Percentiles rank a stretch among this genome's conserved stretches.
phyloP scores from a whole-genome alignment of 768 basidiomycete genomes.

The Suillus cothurnatus region DNA sequence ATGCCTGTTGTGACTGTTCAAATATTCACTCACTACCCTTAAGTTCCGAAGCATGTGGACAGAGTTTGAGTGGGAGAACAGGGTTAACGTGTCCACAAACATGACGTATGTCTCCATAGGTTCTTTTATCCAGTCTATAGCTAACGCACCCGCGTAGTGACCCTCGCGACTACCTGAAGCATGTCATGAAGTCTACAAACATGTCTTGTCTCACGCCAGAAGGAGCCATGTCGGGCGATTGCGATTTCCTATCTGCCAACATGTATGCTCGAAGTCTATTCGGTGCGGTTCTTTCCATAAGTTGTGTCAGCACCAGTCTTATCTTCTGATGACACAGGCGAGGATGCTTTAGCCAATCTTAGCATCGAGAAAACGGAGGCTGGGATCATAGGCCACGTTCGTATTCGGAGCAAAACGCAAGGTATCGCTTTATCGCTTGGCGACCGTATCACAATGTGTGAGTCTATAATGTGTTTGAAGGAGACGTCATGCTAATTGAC shows the following conservation, averaged over 20 bases:
- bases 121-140: neutral
- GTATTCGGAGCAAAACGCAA: conserved; percentile 94
- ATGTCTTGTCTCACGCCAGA: conserved; percentile 95
- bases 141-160: conserved; percentile 46
- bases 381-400: conserved; percentile 62
- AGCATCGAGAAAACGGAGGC: conserved; percentile 81
- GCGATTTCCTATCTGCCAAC: conserved; percentile 92
- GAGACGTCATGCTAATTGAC: neutral
- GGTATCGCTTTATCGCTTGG: conserved; percentile 64
- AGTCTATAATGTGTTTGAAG: neutral
- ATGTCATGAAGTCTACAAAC: conserved; percentile 82
- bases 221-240: conserved; percentile 81
- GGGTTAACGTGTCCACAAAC: conserved; percentile 83
- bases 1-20: neutral
- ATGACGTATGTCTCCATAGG: conserved; percentile 59
- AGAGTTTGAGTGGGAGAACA: conserved; percentile 36
- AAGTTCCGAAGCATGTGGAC: conserved; percentile 97
- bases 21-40: conserved; percentile 6
- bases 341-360: conserved; percentile 91
- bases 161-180: conserved; percentile 80
- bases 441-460: neutral
- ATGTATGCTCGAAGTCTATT: conserved; percentile 91
- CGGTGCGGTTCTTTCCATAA: conserved; percentile 47
- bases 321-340: conserved; percentile 49
- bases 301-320: neutral